Conservation (phyloP, 305 asterid genomes). For the Fraxinus dipetala region DNA sequence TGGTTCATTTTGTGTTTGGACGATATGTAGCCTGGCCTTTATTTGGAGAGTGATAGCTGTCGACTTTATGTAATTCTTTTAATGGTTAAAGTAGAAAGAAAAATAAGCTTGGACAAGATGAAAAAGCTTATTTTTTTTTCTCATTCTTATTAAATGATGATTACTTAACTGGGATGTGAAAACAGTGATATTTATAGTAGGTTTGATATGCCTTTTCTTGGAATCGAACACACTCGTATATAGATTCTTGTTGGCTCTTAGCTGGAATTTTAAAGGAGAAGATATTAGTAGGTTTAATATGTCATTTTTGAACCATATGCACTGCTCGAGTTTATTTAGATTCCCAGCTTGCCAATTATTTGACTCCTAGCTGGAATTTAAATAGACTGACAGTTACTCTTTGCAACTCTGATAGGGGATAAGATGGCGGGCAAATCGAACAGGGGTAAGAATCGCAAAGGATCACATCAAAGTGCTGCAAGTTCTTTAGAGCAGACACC, state of each 20-base stretch:
- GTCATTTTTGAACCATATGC: not conserved
- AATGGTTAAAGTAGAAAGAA: not conserved
- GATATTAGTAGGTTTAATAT: not conserved
- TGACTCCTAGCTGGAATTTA: not conserved
- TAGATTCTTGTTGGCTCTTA: not conserved
- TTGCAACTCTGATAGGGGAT: slow-evolving; percentile 26
- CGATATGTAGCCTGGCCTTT: not conserved
- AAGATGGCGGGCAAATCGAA: slow-evolving; percentile 72
- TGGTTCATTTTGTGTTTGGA: not conserved
- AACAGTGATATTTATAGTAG: not conserved
- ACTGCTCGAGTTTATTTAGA: not conserved
- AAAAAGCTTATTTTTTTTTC: not conserved
- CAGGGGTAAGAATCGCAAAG: slow-evolving; percentile 61
- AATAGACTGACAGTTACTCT: not conserved
- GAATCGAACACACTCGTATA: not conserved
- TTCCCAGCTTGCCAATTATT: not conserved
- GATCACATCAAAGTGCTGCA: slow-evolving; percentile 34
- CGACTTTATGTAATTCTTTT: slow-evolving; percentile 8
- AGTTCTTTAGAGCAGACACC: slow-evolving; percentile 37
- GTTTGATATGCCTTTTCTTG: not conserved
- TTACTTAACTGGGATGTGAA: slow-evolving; percentile 3
- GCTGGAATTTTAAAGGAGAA: not conserved
- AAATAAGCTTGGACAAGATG: not conserved
- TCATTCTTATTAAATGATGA: not conserved
- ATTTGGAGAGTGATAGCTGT: not conserved